Evolutionary conservation across 768 basidiomycete species (phyloP).

Genomic region (Lyophyllum semitale): DNA sequence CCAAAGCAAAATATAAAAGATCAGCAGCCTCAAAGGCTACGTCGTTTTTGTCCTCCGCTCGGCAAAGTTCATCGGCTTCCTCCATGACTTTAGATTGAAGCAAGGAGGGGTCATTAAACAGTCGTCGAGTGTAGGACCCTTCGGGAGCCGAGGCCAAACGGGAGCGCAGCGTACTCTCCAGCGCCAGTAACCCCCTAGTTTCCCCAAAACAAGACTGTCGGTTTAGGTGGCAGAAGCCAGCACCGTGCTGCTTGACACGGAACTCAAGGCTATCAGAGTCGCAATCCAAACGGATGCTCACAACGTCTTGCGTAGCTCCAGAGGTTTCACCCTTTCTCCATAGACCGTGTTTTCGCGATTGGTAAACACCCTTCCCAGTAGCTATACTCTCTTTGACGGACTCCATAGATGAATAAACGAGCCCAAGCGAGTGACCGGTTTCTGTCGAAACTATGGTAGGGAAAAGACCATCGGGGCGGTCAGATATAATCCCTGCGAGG

Average conservation of each 20-base stretch:
- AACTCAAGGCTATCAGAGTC: constrained; percentile 93
- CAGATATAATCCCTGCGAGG: constrained; percentile 78
- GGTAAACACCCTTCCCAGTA: constrained; percentile 91
- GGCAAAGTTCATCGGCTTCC: constrained; percentile 96
- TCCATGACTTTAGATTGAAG: constrained; percentile 95
- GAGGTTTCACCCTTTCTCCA: constrained; percentile 98
- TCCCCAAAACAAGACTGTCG: constrained; percentile 89
- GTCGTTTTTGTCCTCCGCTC: constrained; percentile 74
- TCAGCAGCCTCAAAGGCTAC: constrained; percentile 96
- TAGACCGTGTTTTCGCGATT: constrained; percentile 92
- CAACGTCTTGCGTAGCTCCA: constrained; percentile 87
- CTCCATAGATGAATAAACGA: constrained; percentile 91
- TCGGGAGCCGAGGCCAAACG: constrained; percentile 78
- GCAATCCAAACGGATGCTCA: constrained; percentile 85
- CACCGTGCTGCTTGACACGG: constrained; percentile 84
- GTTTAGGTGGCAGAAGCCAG: constrained; percentile 93
- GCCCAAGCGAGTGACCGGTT: constrained; percentile 77
- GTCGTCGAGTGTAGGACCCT: constrained; percentile 87
- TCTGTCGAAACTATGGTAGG: constrained; percentile 89
- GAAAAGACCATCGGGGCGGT: constrained; percentile 90
- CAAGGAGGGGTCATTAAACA: constrained; percentile 83
- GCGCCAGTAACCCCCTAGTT: constrained; percentile 71
- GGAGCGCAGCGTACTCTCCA: constrained; percentile 77
- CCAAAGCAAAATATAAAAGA: constrained; percentile 88
- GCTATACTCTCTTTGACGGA: constrained; percentile 86